Evolutionary conservation across 441 rosid genomes (phyloP), one percentile per base, ranked within the genome.

Genomic region (Syzygium malaccense): DNA sequence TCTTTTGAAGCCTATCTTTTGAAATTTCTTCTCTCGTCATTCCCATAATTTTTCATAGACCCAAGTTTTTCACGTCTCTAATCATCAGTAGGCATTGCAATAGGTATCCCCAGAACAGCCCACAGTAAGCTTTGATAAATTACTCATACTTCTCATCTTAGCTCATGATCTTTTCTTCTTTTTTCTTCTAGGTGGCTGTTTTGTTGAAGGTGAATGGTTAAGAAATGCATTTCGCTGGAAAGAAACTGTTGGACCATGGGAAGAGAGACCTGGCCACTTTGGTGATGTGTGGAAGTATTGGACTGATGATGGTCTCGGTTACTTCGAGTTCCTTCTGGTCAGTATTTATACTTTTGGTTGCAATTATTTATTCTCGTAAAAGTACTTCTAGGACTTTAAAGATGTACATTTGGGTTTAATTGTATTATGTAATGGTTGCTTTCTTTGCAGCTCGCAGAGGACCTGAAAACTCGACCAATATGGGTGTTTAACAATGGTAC

Each of bases 141-240:
- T 75, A 75, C 48, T 75, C 83, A 12, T 25, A 41, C n/a, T 20
- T 33, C 80, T 71, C 80, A 37, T 71, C 80, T 6, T 71, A 20
- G 51, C 3, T 37, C 83, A 37, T 37, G n/a, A 75, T 89, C 64
- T 19, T 45, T 30, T 48, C 57, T 51, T 68, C 32, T 32, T 86
- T 90, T 68, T 91, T 91, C 86, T 86, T 26, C 87, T 91, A 97
- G 98, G 99, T 91, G 98, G 98, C 86, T 95, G 97, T 92, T 97
- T 95, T 88, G 98, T 97, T 12, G 98, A 96, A 94, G 99, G 98
- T 86, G 97, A 95, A 79, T 94, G 98, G 97, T 92, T 96, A 88
- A 95, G 97, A 91, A 97, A 97, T 92, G 98, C 99, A 33, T 95
- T 97, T 89, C 98, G 98, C 87, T 97, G 99, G 99, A 95, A 97